Percentiles rank a stretch among this genome's conserved stretches.
phyloP scores from a whole-genome alignment of 2,329 filamentous ascomycete genomes.

The Neonectria sp. region DNA sequence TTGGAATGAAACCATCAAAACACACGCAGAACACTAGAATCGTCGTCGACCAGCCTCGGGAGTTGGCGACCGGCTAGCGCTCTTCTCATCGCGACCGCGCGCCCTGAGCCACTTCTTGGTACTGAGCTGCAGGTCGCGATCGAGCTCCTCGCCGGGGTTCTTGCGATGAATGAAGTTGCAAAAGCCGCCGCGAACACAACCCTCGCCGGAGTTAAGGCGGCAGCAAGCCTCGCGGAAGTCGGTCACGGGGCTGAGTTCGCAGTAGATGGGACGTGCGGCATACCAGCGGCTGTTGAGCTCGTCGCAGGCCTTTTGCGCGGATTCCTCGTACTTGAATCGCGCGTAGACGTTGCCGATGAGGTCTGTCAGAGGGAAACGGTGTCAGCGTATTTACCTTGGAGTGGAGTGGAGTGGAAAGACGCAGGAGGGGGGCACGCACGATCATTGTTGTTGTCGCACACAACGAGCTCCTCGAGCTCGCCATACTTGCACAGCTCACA shows the following conservation, averaged over 20 bases:
- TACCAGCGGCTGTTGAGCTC: conserved; percentile 97
- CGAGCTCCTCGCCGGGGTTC: conserved; percentile 90
- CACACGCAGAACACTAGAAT: conserved; percentile 61
- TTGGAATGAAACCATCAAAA: conserved; percentile 19
- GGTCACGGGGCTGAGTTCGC: conserved; percentile 95
- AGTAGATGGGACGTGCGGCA: conserved; percentile 96
- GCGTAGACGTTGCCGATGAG: conserved; percentile 99
- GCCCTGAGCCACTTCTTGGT: conserved; percentile 97
- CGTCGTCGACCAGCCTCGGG: conserved; percentile 86
- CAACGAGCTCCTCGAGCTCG: conserved; percentile 96
- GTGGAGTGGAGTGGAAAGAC: background rate
- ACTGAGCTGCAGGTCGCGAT: conserved; percentile 86
- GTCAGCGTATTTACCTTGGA: conserved; percentile 41
- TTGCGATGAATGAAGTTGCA: conserved; percentile 99
- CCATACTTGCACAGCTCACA: conserved; percentile 99
- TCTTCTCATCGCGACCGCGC: conserved; percentile 87
- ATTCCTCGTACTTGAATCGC: conserved; percentile 99
- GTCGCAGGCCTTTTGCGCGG: conserved; percentile 93
- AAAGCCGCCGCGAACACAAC: conserved; percentile 95
- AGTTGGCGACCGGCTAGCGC: conserved; percentile 85
- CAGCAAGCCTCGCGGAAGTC: conserved; percentile 99
- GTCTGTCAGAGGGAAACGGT: conserved; percentile 66
- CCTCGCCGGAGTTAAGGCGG: conserved; percentile 92
- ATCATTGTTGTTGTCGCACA: conserved; percentile 99
- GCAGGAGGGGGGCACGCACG: conserved; percentile 68